Base-by-base conservation (phyloP, 169 alveolate genomes). In the Eimeria sp. region DNA sequence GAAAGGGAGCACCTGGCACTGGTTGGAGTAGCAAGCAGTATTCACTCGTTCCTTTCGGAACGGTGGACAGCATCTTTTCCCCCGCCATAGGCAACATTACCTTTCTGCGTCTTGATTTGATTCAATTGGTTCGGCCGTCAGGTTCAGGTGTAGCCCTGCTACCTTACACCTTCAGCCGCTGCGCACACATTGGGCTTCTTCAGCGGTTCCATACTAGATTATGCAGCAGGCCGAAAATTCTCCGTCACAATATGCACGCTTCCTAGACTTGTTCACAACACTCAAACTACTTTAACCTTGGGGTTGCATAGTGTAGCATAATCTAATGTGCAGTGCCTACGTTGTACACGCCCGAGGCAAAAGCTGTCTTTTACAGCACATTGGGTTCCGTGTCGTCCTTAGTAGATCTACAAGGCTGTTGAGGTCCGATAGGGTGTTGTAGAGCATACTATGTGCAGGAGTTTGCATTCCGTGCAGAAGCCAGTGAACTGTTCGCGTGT, bases 41-140 rank as follows among this genome's bases (percentile, higher is more conserved):
- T 11, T 34, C 51, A 73, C 3, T 5, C 54, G 83, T 30, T 73
- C 83, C 83, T 40, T 40, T 10, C n/a, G 5, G 20, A 40, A 5
- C 51, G 54, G 57, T 40, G 27, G 54, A 40, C 83, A 73, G 83
- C 57, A 40, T 73, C 83, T 73, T 73, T 73, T 70, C 30, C 40
- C 20, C 57, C 54, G 83, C 51, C 83, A 40, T 40, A 73, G 27
- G 83, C 83, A 73, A 73, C 54, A 14, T 27, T 14, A 73, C 54
- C 13, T n/a, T 40, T 40, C 27, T 73, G 57, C 83, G 27, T 34
- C 30, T 18, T 73, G 57, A 43, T 40, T 73, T 73, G 83, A 16
- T 40, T 40, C 83, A 73, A 18, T 73, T 73, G 54, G 18, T 34
- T 73, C 51, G 30, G 83, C 57, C 51, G 83, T 40, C 54, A 73